phyloP scores from a whole-genome alignment of 495 filamentous ascomycete genomes.

The Tuber calosporum region DNA sequence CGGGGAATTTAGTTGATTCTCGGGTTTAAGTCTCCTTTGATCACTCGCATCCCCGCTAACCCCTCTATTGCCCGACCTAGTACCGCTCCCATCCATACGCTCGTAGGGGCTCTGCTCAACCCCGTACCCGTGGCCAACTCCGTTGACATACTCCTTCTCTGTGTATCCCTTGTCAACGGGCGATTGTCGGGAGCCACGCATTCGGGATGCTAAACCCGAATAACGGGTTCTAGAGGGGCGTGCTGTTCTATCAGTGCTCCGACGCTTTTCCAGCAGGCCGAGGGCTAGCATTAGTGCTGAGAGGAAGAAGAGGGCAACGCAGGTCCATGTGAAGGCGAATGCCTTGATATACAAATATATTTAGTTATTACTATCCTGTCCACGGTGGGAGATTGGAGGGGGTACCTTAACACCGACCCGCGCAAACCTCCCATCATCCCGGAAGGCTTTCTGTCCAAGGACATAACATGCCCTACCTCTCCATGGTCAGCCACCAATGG shows the following conservation, averaged over 20 bases:
- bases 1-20: slow-evolving; percentile 25
- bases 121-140: not conserved
- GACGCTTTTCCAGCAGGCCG: slow-evolving; percentile 12
- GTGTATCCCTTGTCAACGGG: slow-evolving; percentile 11
- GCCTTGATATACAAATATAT: slow-evolving; percentile 22
- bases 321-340: slow-evolving; percentile 42
- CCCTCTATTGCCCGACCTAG: not conserved
- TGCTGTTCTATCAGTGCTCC: slow-evolving; percentile 16
- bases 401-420: slow-evolving; percentile 40
- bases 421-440: slow-evolving; percentile 32
- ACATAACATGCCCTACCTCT: slow-evolving; percentile 37
- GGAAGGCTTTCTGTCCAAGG: slow-evolving; percentile 32
- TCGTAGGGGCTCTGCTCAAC: slow-evolving; percentile 11
- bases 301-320: slow-evolving; percentile 30
- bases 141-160: slow-evolving; percentile 15
- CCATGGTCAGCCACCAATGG: slow-evolving; percentile 15
- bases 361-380: not conserved
- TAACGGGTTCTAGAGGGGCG: slow-evolving; percentile 10
- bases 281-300: slow-evolving; percentile 25
- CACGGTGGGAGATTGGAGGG: not conserved
- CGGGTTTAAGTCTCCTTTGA: slow-evolving; percentile 26
- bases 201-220: slow-evolving; percentile 19
- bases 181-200: slow-evolving; percentile 6
- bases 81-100: not conserved
- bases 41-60: slow-evolving; percentile 19